Evolutionary conservation across 108 stramenopile species (phyloP).

Genomic region (Nannochloropsis gaditana): DNA sequence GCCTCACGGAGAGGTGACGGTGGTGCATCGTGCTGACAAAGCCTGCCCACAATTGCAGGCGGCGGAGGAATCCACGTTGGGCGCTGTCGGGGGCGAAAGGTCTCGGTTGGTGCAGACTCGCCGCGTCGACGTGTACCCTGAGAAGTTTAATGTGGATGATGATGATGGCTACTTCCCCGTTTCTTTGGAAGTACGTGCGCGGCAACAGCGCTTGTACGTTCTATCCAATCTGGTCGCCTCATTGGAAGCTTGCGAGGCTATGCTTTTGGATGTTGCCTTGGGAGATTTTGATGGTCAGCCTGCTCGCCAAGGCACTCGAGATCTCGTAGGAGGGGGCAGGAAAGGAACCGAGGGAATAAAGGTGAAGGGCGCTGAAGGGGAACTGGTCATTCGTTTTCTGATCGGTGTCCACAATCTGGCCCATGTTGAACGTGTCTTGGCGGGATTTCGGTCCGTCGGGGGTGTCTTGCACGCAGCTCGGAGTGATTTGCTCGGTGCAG

Average conservation of each 20-base stretch:
- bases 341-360: neutral
- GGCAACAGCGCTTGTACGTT: neutral
- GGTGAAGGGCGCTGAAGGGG: neutral
- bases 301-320: neutral
- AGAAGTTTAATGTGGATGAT: slow-evolving; percentile 20
- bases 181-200: neutral
- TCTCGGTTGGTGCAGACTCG: neutral
- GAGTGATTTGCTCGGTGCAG: neutral
- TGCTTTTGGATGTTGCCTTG: slow-evolving; percentile 2
- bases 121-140: neutral
- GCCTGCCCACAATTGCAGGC: slow-evolving; percentile 13
- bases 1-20: slow-evolving; percentile 3
- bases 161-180: neutral
- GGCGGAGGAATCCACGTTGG: slow-evolving; percentile 1
- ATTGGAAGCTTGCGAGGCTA: neutral
- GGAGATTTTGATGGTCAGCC: neutral
- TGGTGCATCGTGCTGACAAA: neutral
- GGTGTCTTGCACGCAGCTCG: neutral
- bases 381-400: neutral
- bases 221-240: neutral
- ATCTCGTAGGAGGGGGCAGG: too few relatives aligned
- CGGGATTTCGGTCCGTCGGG: neutral
- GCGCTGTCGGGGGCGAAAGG: neutral
- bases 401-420: neutral
- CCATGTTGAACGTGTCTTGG: neutral